Evolutionary conservation across 495 filamentous ascomycete species (phyloP).

Genomic region (Tuber borchii): DNA sequence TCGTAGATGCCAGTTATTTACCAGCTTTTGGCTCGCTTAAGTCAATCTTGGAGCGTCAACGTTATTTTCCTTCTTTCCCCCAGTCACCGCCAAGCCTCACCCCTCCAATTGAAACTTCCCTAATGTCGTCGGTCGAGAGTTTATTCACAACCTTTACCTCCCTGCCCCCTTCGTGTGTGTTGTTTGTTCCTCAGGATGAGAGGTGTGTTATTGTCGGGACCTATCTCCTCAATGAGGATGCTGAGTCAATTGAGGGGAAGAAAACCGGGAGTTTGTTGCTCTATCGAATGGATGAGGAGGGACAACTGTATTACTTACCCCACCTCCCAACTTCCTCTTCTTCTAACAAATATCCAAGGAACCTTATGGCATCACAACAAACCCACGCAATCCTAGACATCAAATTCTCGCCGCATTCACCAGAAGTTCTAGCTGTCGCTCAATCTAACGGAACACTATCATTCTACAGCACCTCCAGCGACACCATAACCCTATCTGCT

Average conservation of each 20-base stretch:
- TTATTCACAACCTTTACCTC: slow-evolving; percentile 38
- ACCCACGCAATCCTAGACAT: slow-evolving; percentile 74
- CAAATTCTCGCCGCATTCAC: slow-evolving; percentile 62
- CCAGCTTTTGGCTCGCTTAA: not conserved
- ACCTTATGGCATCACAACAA: slow-evolving; percentile 43
- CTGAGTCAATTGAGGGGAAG: slow-evolving; percentile 39
- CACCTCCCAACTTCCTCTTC: not conserved
- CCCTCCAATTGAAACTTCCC: slow-evolving; percentile 5
- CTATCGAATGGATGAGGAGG: slow-evolving; percentile 45
- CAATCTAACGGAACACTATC: slow-evolving; percentile 64
- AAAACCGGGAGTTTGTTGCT: slow-evolving; percentile 68
- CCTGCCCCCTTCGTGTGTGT: slow-evolving; percentile 74
- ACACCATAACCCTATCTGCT: slow-evolving; percentile 25
- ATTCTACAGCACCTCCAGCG: slow-evolving; percentile 51
- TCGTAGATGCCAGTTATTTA: slow-evolving; percentile 10
- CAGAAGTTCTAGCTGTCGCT: slow-evolving; percentile 58
- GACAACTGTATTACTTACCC: not conserved
- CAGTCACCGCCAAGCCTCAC: slow-evolving; percentile 14
- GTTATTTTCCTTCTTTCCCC: not conserved
- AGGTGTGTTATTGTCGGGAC: slow-evolving; percentile 76
- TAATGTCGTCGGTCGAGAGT: slow-evolving; percentile 6
- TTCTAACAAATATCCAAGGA: slow-evolving; percentile 42
- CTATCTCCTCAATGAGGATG: slow-evolving; percentile 56
- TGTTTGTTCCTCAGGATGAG: slow-evolving; percentile 62
- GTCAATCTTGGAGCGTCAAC: slow-evolving; percentile 17